Evolutionary conservation across 2,329 filamentous ascomycete genomes (phyloP).

Genomic region (Orbilia ellipsospora): DNA sequence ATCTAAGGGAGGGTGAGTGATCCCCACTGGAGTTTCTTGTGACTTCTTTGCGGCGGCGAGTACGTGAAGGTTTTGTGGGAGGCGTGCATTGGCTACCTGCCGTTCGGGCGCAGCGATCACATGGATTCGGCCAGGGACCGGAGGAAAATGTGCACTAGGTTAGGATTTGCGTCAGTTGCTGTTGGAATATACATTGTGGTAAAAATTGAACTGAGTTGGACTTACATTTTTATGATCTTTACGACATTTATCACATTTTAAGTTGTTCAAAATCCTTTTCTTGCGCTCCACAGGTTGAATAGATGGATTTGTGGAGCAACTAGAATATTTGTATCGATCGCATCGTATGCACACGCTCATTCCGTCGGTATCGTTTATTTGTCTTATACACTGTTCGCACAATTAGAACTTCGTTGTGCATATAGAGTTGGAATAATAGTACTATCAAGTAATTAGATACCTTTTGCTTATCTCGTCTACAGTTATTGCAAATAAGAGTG

Average conservation of each 20-base stretch:
- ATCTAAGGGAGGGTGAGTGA: too few relatives aligned
- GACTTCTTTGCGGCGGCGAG: conserved; percentile 32
- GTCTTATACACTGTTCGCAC: conserved; percentile 26
- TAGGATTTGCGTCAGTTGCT: neutral
- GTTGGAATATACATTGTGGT: too few relatives aligned
- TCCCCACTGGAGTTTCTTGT: too few relatives aligned
- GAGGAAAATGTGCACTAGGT: conserved; percentile 48
- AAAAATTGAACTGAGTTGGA: neutral
- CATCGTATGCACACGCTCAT: conserved; percentile 38
- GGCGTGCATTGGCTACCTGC: conserved; percentile 42
- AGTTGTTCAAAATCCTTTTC: conserved; percentile 44
- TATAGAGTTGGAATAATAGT: neutral
- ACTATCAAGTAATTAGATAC: neutral
- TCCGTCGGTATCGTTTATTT: conserved; percentile 28
- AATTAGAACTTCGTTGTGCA: neutral
- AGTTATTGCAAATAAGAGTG: conserved; percentile 52
- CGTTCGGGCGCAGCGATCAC: conserved; percentile 49
- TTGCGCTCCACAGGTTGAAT: conserved; percentile 47
- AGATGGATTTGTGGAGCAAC: conserved; percentile 41
- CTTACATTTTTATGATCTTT: conserved; percentile 49
- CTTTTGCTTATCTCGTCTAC: conserved; percentile 49
- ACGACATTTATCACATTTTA: conserved; percentile 52
- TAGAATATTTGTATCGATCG: conserved; percentile 39
- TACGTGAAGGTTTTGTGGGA: conserved; percentile 40
- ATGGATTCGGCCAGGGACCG: conserved; percentile 48